Percentiles rank a stretch among this genome's conserved stretches.
Conservation (phyloP, 805 yeast species). For the Saccharomycopsis fermentans region DNA sequence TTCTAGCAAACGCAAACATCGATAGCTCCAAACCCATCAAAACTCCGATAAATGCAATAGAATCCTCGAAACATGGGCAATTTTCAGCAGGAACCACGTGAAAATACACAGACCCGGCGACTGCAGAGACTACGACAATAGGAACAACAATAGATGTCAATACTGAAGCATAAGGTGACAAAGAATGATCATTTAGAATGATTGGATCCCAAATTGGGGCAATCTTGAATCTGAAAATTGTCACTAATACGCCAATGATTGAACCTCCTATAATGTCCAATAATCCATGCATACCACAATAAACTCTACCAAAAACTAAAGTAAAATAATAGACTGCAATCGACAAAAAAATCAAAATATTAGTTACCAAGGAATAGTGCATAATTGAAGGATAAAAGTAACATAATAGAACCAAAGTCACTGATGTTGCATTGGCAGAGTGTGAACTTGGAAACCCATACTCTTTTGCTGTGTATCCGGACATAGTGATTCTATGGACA, state of each 20-base stretch:
- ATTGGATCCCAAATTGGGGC: slow-evolving; percentile 26
- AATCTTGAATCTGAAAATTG: slow-evolving; percentile 34
- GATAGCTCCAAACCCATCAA: slow-evolving; percentile 64
- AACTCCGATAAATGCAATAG: slow-evolving; percentile 88
- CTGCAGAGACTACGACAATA: slow-evolving; percentile 28
- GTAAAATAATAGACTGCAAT: slow-evolving; percentile 44
- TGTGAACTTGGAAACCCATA: slow-evolving; percentile 95
- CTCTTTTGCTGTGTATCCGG: slow-evolving; percentile 83
- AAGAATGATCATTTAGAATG: slow-evolving; percentile 1
- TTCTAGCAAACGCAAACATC: slow-evolving; percentile 36
- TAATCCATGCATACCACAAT: slow-evolving; percentile 97
- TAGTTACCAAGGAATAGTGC: slow-evolving; percentile 13
- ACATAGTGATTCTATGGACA: slow-evolving; percentile 76
- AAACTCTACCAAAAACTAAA: slow-evolving; percentile 69
- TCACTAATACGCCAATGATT: slow-evolving; percentile 47
- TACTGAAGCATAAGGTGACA: background rate
- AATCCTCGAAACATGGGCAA: slow-evolving; percentile 94
- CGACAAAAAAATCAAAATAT: slow-evolving; percentile 20
- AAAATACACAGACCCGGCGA: slow-evolving; percentile 44
- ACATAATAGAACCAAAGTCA: slow-evolving; percentile 41
- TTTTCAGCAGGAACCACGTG: slow-evolving; percentile 84
- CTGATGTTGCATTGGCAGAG: slow-evolving; percentile 88
- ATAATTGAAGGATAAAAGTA: slow-evolving; percentile 12
- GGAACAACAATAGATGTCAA: slow-evolving; percentile 24
- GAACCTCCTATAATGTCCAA: slow-evolving; percentile 64